Conservation (phyloP, 2,329 filamentous ascomycete species). For the Colletotrichum magnum region DNA sequence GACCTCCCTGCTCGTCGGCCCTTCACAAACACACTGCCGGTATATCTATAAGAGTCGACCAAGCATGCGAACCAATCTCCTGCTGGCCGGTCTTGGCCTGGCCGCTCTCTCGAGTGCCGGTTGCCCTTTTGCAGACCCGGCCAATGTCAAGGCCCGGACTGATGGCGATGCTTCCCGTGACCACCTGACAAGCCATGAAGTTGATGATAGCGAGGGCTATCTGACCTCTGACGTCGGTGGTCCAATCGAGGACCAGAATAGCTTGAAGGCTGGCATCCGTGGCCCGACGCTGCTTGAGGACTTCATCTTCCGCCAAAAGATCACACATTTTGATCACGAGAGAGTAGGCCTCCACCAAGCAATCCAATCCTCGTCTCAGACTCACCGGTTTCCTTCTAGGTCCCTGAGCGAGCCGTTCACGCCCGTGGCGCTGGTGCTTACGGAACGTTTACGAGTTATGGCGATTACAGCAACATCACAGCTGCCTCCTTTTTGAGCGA, state of each 20-base stretch:
- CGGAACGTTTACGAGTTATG: conserved; percentile 78
- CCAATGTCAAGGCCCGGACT: conserved; percentile 28
- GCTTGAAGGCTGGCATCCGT: conserved; percentile 75
- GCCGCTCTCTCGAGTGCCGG: conserved; percentile 42
- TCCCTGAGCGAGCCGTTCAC: conserved; percentile 78
- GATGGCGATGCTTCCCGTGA: conserved; percentile 46
- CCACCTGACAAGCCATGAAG: conserved; percentile 54
- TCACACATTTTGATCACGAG: conserved; percentile 79
- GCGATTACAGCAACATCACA: conserved; percentile 76
- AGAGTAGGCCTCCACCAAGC: conserved; percentile 60
- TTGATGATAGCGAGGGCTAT: conserved; percentile 68
- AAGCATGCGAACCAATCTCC: conserved; percentile 33
- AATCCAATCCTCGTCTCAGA: conserved; percentile 8
- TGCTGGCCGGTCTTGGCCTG: conserved; percentile 45
- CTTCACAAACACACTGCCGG: neutral
- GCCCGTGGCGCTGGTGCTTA: conserved; percentile 79
- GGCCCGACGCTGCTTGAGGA: conserved; percentile 80
- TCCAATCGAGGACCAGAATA: conserved; percentile 76
- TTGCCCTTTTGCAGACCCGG: conserved; percentile 52
- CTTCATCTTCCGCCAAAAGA: conserved; percentile 81
- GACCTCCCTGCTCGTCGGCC: neutral
- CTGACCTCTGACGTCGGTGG: conserved; percentile 78
- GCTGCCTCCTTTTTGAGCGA: conserved; percentile 73
- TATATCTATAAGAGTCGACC: neutral
- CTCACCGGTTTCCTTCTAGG: conserved; percentile 48